Base-by-base conservation (phyloP, 2,329 filamentous ascomycete genomes). In the Colletotrichum shisoi region DNA sequence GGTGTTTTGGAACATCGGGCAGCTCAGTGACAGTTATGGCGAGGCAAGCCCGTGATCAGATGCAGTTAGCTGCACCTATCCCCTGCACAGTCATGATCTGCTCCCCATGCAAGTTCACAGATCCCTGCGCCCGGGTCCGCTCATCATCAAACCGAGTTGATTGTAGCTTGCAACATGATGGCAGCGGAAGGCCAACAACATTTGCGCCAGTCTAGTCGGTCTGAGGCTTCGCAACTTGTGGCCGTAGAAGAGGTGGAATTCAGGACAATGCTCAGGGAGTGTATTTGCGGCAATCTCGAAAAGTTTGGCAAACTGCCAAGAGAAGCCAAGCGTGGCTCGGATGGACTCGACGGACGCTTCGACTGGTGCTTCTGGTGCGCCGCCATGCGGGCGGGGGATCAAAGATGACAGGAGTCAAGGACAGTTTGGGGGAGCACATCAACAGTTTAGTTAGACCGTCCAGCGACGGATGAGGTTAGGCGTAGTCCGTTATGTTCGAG, bases 21-120 rank as follows among this genome's bases (percentile, higher is more conserved):
- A 37, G 62, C 48, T 48, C 48, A 17, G 48, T 34, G 27, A 31
- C 27, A 7, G 27, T 31, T 31, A 42, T 11, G 37, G 63, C 63
- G 58, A 66, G 62, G 63, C 63, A 59, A 66, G 58, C n/a, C 51
- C 51, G 54, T 58, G 63, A 57, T 66, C 39, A 51, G 46, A 48
- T 53, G 54, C 62, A 58, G 61, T 34, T 57, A 58, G 61, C 44
- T 57, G 57, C 63, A 44, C 24, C 24, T 44, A 8, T 52, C 27
- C 39, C 17, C 11, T 21, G 49, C 49, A 34, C 49, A 52, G 27
- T 52, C 24, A 31, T 31, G 27, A 31, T 31, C 48, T 51, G 24
- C 44, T 39, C 63, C 51, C 44, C 58, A 62, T 27, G 48, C 24
- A 42, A 19, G 57, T 51, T 52, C 63, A 40, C 63, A 62, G 19